A percentile compares a stretch with the other conserved stretches of the same genome.
Evolutionary conservation across 257 asterid species (phyloP).

Genomic region (Solanum phureja): DNA sequence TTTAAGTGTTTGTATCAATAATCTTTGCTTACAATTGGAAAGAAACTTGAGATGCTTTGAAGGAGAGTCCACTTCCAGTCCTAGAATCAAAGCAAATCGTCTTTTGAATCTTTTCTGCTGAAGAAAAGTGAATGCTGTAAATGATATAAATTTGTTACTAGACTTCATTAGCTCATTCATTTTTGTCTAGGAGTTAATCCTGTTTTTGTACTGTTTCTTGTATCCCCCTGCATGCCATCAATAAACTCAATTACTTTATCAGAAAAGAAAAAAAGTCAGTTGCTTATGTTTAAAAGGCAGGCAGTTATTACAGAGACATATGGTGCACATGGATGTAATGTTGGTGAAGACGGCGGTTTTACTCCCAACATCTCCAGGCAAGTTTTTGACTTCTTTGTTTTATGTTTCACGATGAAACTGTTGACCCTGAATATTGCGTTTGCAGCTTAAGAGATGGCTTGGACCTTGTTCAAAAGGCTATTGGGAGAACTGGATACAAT

Average conservation of each 20-base stretch:
- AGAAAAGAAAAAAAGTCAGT: neutral
- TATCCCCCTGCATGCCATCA: neutral
- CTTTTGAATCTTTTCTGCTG: neutral
- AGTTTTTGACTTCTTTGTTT: constrained; percentile 21
- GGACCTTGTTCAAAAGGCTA: constrained; percentile 91
- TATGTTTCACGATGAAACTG: constrained; percentile 3
- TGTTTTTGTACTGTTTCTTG: neutral
- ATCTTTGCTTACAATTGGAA: neutral
- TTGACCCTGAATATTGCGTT: constrained; percentile 7
- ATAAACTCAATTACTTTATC: neutral
- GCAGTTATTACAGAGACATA: constrained; percentile 73
- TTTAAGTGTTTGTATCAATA: neutral
- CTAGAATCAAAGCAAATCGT: neutral
- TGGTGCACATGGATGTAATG: constrained; percentile 77
- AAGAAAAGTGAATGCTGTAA: neutral
- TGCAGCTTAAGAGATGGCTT: constrained; percentile 91
- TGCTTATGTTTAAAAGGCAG: constrained; percentile 28
- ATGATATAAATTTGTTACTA: neutral
- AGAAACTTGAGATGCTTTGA: neutral
- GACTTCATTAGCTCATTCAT: neutral
- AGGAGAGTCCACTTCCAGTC: neutral
- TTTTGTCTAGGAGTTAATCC: neutral
- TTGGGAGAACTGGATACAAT: constrained; percentile 74
- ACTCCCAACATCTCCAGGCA: constrained; percentile 91
- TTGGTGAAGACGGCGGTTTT: constrained; percentile 98